phyloP scores from a whole-genome alignment of 768 basidiomycete genomes.

The Amanita pallidorosea region DNA sequence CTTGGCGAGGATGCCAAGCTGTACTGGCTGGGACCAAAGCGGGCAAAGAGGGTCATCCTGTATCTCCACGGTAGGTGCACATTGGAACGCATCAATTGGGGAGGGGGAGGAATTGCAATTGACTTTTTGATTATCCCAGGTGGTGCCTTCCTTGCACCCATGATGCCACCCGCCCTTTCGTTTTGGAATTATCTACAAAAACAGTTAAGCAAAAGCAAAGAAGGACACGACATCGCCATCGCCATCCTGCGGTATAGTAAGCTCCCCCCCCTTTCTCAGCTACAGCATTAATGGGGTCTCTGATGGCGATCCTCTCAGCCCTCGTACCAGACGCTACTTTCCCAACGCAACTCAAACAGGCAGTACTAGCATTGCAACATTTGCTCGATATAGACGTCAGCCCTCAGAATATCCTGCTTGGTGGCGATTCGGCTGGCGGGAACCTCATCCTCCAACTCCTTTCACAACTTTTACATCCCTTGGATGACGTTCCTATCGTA shows the following conservation, averaged over 20 bases:
- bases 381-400: slow-evolving; percentile 16
- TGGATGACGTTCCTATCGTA: slow-evolving; percentile 15
- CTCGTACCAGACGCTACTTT: slow-evolving; percentile 19
- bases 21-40: slow-evolving; percentile 22
- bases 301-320: neutral
- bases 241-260: slow-evolving; percentile 22
- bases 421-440: slow-evolving; percentile 30
- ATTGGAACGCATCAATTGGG: neutral
- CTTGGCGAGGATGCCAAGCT: slow-evolving; percentile 16
- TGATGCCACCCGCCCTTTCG: slow-evolving; percentile 10
- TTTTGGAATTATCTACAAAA: slow-evolving; percentile 20
- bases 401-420: slow-evolving; percentile 21
- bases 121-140: slow-evolving; percentile 11
- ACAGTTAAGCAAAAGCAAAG: slow-evolving; percentile 15
- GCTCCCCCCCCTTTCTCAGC: slow-evolving; percentile 1
- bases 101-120: neutral
- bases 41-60: slow-evolving; percentile 20
- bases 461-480: slow-evolving; percentile 26
- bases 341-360: slow-evolving; percentile 23
- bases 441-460: slow-evolving; percentile 24
- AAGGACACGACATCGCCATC: slow-evolving; percentile 15
- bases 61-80: slow-evolving; percentile 18
- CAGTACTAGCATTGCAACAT: slow-evolving; percentile 19
- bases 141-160: slow-evolving; percentile 19
- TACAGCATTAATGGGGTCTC: neutral